phyloP scores from a whole-genome alignment of 2,329 filamentous ascomycete genomes.

The Claviceps sp. region DNA sequence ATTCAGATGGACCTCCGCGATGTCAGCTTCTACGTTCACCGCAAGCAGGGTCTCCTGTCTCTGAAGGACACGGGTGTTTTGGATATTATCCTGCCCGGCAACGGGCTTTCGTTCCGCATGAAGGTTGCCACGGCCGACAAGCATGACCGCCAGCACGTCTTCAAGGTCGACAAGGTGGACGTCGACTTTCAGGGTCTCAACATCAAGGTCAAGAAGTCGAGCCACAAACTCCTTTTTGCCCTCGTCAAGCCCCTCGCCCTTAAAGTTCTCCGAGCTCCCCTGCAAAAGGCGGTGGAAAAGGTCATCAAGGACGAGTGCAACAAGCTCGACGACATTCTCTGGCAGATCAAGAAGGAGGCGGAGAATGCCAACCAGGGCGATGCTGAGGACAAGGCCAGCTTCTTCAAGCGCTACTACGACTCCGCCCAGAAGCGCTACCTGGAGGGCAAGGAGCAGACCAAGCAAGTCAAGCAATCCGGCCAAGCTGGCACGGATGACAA shows the following conservation, averaged over 20 bases:
- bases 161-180: constrained; percentile 84
- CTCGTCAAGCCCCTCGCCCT: constrained; percentile 80
- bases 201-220: constrained; percentile 88
- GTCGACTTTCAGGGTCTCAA: constrained; percentile 71
- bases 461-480: constrained; percentile 45
- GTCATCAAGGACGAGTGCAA: constrained; percentile 73
- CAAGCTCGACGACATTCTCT: constrained; percentile 59
- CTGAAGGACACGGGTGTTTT: constrained; percentile 78
- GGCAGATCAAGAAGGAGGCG: constrained; percentile 70
- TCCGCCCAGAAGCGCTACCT: constrained; percentile 62
- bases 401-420: constrained; percentile 72
- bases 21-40: constrained; percentile 89
- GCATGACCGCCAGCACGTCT: constrained; percentile 66
- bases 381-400: constrained; percentile 62
- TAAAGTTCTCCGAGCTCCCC: constrained; percentile 66
- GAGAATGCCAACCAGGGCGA: constrained; percentile 54
- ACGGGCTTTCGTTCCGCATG: constrained; percentile 84
- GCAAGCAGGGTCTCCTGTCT: constrained; percentile 83
- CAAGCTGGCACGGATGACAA: constrained; percentile 42
- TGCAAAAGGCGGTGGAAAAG: constrained; percentile 82
- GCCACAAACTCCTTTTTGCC: constrained; percentile 80
- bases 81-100: constrained; percentile 76
- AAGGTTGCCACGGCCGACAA: constrained; percentile 71
- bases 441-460: constrained; percentile 62
- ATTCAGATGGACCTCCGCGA: constrained; percentile 87